Percentiles rank a stretch among this genome's conserved stretches.
phyloP scores from a whole-genome alignment of 2,329 filamentous ascomycete species.

The Calonectria hawksworthii region DNA sequence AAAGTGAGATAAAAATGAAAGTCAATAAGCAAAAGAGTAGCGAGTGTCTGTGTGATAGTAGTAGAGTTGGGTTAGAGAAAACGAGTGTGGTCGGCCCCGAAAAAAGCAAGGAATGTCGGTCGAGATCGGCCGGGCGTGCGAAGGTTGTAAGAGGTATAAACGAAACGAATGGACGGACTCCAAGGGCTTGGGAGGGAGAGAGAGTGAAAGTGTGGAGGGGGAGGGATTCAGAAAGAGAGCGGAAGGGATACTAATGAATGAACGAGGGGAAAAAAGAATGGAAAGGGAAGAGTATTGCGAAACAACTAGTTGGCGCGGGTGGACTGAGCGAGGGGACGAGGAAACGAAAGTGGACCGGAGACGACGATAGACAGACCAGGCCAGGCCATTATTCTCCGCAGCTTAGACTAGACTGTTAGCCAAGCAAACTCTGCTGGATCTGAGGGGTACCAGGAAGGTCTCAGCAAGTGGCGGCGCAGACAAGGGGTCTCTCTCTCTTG shows the following conservation, averaged over 20 bases:
- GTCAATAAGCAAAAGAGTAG: conserved; percentile 18
- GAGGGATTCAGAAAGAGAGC: conserved; percentile 21
- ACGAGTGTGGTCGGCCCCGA: conserved; percentile 33
- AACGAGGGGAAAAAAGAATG: conserved; percentile 35
- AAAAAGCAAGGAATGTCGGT: conserved; percentile 41
- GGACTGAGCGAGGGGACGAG: conserved; percentile 1
- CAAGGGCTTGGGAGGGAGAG: conserved; percentile 30
- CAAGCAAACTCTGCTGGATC: conserved; percentile 19
- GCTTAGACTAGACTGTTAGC: background rate
- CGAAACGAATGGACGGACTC: conserved; percentile 29
- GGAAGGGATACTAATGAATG: conserved; percentile 37
- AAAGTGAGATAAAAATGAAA: conserved; percentile 4
- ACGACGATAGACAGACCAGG: conserved; percentile 11
- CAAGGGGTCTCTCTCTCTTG: conserved; percentile 14
- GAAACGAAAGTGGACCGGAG: conserved; percentile 24
- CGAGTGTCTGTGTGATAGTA: background rate
- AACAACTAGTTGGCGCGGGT: conserved; percentile 23
- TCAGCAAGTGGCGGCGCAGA: conserved; percentile 10
- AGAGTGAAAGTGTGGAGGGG: conserved; percentile 33
- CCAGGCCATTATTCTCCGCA: conserved; percentile 21
- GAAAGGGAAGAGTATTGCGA: conserved; percentile 30
- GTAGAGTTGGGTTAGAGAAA: conserved; percentile 13
- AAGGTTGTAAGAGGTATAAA: conserved; percentile 20
- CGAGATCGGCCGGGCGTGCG: conserved; percentile 31
- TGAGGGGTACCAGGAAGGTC: conserved; percentile 7